phyloP scores from a whole-genome alignment of 768 basidiomycete genomes.

The Tephrocybe sp. region DNA sequence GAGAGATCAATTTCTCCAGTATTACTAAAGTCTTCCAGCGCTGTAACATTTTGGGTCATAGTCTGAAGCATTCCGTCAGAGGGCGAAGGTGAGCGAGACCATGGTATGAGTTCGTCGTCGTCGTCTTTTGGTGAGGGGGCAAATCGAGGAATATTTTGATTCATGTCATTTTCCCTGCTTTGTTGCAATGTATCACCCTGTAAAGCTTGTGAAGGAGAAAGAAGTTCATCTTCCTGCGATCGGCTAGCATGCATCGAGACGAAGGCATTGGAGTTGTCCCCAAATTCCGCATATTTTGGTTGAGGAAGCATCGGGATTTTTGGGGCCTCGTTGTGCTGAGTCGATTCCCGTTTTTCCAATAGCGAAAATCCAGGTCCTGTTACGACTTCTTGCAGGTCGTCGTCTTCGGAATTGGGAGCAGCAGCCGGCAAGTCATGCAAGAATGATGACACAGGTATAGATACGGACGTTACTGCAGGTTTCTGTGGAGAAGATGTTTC shows the following conservation, averaged over 20 bases:
- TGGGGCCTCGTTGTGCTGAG: too few relatives aligned
- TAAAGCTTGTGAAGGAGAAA: background rate
- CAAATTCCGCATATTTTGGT: background rate
- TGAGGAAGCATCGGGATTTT: too few relatives aligned
- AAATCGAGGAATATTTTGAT: constrained; percentile 18
- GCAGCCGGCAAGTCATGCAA: background rate
- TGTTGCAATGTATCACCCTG: background rate
- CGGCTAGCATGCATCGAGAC: too few relatives aligned
- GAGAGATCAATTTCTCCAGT: constrained; percentile 82
- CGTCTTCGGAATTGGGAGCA: constrained; percentile 23
- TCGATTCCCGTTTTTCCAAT: too few relatives aligned
- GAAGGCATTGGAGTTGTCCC: background rate
- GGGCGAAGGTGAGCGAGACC: constrained; percentile 36
- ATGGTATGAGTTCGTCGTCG: constrained; percentile 22
- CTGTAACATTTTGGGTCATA: constrained; percentile 19
- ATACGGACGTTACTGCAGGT: too few relatives aligned
- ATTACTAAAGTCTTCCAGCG: constrained; percentile 65
- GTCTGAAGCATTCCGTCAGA: constrained; percentile 17
- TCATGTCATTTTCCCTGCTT: background rate
- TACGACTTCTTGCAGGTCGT: constrained; percentile 41
- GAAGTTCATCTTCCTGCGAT: too few relatives aligned
- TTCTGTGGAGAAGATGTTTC: background rate
- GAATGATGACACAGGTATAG: too few relatives aligned
- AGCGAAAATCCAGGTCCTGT: background rate
- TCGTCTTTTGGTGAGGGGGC: constrained; percentile 9